Evolutionary conservation across 441 rosid species (phyloP).

Genomic region (Aleurites moluccanus): DNA sequence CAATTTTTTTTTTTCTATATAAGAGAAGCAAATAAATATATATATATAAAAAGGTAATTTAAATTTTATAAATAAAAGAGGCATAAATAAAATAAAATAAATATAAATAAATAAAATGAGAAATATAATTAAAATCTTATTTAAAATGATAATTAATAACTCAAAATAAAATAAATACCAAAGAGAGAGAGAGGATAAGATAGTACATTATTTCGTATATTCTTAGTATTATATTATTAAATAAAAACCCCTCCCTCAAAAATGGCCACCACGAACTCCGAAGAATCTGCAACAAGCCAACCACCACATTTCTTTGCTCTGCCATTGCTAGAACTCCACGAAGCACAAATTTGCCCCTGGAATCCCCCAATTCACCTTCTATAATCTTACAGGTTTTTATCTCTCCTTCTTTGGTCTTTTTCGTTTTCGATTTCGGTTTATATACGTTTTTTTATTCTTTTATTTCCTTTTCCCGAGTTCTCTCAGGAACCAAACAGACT

Average conservation of each 20-base stretch:
- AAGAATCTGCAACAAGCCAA: background rate
- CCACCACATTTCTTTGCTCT: background rate
- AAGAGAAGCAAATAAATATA: too few relatives aligned
- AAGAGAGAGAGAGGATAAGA: too few relatives aligned
- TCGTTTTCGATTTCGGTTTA: too few relatives aligned
- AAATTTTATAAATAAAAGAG: too few relatives aligned
- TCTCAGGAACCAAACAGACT: background rate
- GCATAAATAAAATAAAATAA: background rate
- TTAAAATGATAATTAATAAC: too few relatives aligned
- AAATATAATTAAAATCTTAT: too few relatives aligned
- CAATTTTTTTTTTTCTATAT: too few relatives aligned
- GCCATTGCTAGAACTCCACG: background rate
- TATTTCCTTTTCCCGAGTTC: background rate
- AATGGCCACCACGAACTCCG: background rate
- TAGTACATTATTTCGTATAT: too few relatives aligned
- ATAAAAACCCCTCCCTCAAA: background rate
- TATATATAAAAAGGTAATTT: too few relatives aligned
- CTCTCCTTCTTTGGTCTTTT: background rate
- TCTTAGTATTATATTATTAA: too few relatives aligned
- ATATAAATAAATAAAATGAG: too few relatives aligned
- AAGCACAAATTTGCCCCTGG: background rate
- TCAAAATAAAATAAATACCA: too few relatives aligned
- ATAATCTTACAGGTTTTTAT: background rate
- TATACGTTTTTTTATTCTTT: background rate
- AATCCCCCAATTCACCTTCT: background rate